Percentiles rank a stretch among this genome's conserved stretches.
These are phyloP conservation scores for Saccharomycopsis javanensis DNA, from an alignment of 805 yeast genomes.

Conservation along the genomic window DNA sequence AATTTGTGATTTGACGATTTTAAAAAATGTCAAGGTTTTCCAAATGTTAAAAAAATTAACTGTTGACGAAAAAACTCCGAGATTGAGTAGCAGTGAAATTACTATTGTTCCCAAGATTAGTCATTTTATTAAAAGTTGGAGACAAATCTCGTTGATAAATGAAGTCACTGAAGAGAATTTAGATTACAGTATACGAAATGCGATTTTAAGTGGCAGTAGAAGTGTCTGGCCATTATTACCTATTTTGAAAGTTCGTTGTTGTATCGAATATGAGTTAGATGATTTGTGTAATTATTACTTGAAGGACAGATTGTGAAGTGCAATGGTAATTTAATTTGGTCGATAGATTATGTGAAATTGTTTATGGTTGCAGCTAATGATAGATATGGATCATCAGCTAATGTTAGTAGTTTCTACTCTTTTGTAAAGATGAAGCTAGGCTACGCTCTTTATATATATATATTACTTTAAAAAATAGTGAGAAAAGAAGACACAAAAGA, in stretches of 20 bases:
- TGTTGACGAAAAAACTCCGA: slow-evolving; percentile 80
- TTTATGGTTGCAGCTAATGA: no score
- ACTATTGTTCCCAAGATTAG: slow-evolving; percentile 84
- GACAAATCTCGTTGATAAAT: slow-evolving; percentile 38
- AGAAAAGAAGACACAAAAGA: no score
- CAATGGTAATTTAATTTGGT: slow-evolving; percentile 27
- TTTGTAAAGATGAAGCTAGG: no score
- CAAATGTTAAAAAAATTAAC: slow-evolving; percentile 57
- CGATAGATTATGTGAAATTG: no score
- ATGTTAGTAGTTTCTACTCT: no score
- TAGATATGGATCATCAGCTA: no score
- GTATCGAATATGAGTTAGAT: slow-evolving; percentile 82
- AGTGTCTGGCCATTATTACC: slow-evolving; percentile 91
- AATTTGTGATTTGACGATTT: slow-evolving; percentile 65
- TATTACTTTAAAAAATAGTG: no score
- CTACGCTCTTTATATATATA: no score
- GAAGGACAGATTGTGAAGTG: slow-evolving; percentile 21
- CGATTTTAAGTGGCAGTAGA: slow-evolving; percentile 85
- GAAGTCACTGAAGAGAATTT: slow-evolving; percentile 36
- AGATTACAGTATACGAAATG: slow-evolving; percentile 68
- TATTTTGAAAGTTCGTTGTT: slow-evolving; percentile 75
- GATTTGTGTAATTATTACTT: slow-evolving; percentile 38
- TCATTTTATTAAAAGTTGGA: slow-evolving; percentile 32
- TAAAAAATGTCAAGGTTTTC: slow-evolving; percentile 36
- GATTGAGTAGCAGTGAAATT: slow-evolving; percentile 64